Evolutionary conservation across 2,329 filamentous ascomycete genomes (phyloP).

Genomic region (Colletotrichum tabaci): DNA sequence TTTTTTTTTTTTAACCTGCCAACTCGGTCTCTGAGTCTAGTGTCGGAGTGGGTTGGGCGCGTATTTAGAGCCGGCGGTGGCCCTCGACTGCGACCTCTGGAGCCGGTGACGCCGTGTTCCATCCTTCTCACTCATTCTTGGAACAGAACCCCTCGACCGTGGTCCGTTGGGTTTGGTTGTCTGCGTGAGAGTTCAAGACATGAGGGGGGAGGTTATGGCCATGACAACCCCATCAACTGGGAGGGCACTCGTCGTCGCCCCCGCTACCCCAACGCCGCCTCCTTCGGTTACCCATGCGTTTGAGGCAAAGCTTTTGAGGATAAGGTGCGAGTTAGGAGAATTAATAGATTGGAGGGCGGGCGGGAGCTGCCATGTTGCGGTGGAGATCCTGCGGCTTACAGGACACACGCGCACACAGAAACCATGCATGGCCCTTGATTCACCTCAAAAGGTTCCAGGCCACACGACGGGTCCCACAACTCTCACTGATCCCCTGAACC

Average conservation of each 20-base stretch:
- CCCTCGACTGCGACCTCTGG: background rate
- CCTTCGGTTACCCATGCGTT: background rate
- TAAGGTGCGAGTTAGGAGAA: conserved; percentile 22
- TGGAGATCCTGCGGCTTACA: background rate
- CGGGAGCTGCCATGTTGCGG: conserved; percentile 33
- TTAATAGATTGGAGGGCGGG: conserved; percentile 24
- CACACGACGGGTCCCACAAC: background rate
- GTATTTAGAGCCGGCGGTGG: conserved; percentile 25
- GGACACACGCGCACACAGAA: background rate
- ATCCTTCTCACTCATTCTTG: background rate
- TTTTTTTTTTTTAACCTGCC: background rate
- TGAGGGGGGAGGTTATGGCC: background rate
- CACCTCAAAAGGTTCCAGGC: background rate
- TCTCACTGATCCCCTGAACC: too few relatives aligned
- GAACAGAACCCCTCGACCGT: background rate
- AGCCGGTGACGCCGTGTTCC: background rate
- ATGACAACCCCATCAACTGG: background rate
- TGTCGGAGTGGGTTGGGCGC: background rate
- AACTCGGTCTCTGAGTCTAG: background rate
- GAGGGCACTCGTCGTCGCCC: background rate
- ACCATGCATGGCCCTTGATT: too few relatives aligned
- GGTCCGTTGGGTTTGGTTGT: background rate
- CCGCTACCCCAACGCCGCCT: background rate
- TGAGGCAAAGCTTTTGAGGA: conserved; percentile 17
- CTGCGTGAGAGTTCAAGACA: background rate